Evolutionary conservation across 768 basidiomycete species (phyloP), one percentile per base, ranked within the genome.

Genomic region (Tremella mesenterica): DNA sequence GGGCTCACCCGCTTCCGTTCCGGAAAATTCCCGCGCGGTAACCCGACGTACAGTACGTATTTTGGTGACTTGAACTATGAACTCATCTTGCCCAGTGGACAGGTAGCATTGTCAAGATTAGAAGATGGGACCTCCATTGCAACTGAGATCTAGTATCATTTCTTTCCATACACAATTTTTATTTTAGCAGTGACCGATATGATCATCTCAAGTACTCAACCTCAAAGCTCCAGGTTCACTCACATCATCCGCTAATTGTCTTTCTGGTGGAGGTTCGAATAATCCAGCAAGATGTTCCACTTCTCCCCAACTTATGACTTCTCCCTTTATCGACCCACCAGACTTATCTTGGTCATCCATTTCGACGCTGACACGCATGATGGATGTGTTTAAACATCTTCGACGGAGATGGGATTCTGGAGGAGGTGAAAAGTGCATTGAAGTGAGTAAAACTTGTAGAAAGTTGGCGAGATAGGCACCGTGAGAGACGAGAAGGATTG

Each of bases 301-400:
- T 53, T 66, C 58, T 8, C 53, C 64, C 64, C 64, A 66, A 27
- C 34, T 45, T 36, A 52, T 21, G 4, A 66, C 50, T 18, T 45
- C 45, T 18, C 64, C 64, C 8, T 36, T 50, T 59, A 58, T 63
- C 36, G 48, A 29, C 36, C 34, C 36, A 13, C 46, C 28, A n/a
- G n/a, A n/a, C n/a, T n/a, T n/a, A 10, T 49, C 47, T 8, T 44
- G 48, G 14, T 25, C 23, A 9, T 44, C 48, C 29, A 28, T 48
- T 44, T 52, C 27, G 2, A 50, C 44, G 8, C 48, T 20, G 7
- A 66, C 57, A 10, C 44, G 26, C 65, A 67, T 67, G 9, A 67
- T 50, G 31, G 55, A 54, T 2, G 65, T 67, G 44, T 67, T 67
- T 23, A 53, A 44, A 26, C 65, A 67, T n/a, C 46, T 31, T 26